phyloP scores from a whole-genome alignment of 1,284 basidiomycete genomes.

The Leccinum subatratum region DNA sequence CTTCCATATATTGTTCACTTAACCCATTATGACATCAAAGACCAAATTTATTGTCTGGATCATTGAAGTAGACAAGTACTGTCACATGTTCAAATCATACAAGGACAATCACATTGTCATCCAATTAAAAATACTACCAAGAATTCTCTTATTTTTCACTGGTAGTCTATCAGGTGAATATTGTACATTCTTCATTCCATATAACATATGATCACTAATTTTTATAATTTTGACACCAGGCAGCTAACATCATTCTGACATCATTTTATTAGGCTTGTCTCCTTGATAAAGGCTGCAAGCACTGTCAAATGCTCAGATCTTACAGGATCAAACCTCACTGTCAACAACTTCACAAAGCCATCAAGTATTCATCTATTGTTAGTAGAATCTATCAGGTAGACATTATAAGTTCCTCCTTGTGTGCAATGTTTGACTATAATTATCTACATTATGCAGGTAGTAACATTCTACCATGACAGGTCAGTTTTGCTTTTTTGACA shows the following conservation, averaged over 20 bases:
- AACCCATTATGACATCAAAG: neutral
- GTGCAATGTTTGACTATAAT: too few species aligned
- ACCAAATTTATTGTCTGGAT: neutral
- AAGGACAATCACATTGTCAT: neutral
- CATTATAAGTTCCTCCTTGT: too few species aligned
- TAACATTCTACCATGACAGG: too few species aligned
- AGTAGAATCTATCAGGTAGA: too few species aligned
- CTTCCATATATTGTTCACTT: too few species aligned
- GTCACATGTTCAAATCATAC: neutral
- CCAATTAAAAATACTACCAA: neutral
- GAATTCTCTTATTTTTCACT: neutral
- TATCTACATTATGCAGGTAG: neutral
- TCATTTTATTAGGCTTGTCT: too few species aligned
- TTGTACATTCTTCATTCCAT: neutral
- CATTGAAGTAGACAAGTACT: neutral
- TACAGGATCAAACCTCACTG: neutral
- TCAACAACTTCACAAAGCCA: neutral
- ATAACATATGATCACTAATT: neutral
- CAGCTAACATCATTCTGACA: neutral
- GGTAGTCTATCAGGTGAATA: neutral
- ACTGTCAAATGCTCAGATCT: neutral
- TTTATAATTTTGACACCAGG: neutral
- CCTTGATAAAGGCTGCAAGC: neutral
- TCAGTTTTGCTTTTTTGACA: too few species aligned
- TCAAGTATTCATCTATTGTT: neutral